Evolutionary conservation across 2,329 filamentous ascomycete genomes (phyloP), one percentile per base, ranked within the genome.

Genomic region (Epichloe elymi): DNA sequence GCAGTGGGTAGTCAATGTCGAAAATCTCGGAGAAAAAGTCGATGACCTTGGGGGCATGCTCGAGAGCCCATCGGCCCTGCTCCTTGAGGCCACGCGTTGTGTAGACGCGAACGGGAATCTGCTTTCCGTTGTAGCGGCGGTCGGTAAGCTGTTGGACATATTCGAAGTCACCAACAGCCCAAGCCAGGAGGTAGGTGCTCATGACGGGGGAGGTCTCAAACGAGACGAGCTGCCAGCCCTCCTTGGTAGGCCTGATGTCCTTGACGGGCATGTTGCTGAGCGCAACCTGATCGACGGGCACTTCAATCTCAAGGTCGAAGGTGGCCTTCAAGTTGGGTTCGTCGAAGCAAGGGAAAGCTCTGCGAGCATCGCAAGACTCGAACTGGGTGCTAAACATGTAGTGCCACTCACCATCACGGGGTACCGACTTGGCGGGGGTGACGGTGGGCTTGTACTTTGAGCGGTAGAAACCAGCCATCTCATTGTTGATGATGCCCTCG

Each of bases 11-110:
- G 63, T 95, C 89, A 57, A 95, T 88, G 58, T 83, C 83, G 62
- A 95, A 98, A 60, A 93, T 83, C 67, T 96, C 88, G 0, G 91
- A 97, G 71, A 95, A 98, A 70, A 89, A 94, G 70, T 98, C 93
- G 50, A 98, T 88, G 58, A 93, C 86, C 70, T 91, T 86, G 63
- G 90, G 87, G 26, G 91, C 90, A 66, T 95, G 91, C 64, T 95
- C 81, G 54, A 98, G 72, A 39, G 93, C 93, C 72, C 87, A 95
- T 26, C 79, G 82, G 50, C 89, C 93, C 70, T 97, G 90, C 57
- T 94, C 84, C 70, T 94, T 90, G 55, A 98, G 76, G n/a, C 93
- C 93, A 55, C 83, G 84, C 10, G 91, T 97, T 1, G 91, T 96
- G 70, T 97, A 98, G 36, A 98, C 90, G 56, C 93, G 84, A 50